Conservation (phyloP, 2,329 filamentous ascomycete genomes). For the Talaromyces islandicus region DNA sequence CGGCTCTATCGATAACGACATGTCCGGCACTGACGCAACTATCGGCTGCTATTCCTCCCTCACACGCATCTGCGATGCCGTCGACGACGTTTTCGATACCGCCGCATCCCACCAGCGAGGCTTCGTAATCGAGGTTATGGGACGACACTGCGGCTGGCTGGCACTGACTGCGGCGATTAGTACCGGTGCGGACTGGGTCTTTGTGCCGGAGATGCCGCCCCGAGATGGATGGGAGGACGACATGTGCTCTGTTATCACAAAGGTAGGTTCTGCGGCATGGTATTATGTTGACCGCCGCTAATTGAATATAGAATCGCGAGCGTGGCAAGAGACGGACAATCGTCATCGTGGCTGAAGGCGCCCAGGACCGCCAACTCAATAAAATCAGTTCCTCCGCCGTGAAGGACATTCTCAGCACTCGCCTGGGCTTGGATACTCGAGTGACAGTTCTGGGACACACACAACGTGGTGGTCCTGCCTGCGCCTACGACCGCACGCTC, state of each 20-base stretch:
- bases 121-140: conserved; percentile 98
- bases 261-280: conserved; percentile 45
- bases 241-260: conserved; percentile 72
- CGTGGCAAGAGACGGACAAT: conserved; percentile 96
- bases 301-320: conserved; percentile 60
- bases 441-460: conserved; percentile 95
- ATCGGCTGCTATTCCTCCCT: conserved; percentile 96
- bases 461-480: conserved; percentile 88
- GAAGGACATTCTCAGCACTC: conserved; percentile 78
- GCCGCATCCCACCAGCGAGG: conserved; percentile 94
- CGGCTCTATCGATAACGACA: conserved; percentile 96
- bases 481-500: conserved; percentile 90
- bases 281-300: conserved; percentile 6
- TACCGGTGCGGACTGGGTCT: conserved; percentile 92
- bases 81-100: conserved; percentile 88
- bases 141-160: conserved; percentile 94
- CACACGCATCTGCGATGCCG: conserved; percentile 85
- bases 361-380: conserved; percentile 74
- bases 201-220: conserved; percentile 91
- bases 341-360: conserved; percentile 94
- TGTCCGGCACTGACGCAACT: conserved; percentile 93
- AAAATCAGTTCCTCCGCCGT: conserved; percentile 78
- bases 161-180: conserved; percentile 94
- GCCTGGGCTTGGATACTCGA: conserved; percentile 79
- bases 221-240: conserved; percentile 81